phyloP scores from a whole-genome alignment of 1,284 basidiomycete genomes.

The Pholiota adiposa region DNA sequence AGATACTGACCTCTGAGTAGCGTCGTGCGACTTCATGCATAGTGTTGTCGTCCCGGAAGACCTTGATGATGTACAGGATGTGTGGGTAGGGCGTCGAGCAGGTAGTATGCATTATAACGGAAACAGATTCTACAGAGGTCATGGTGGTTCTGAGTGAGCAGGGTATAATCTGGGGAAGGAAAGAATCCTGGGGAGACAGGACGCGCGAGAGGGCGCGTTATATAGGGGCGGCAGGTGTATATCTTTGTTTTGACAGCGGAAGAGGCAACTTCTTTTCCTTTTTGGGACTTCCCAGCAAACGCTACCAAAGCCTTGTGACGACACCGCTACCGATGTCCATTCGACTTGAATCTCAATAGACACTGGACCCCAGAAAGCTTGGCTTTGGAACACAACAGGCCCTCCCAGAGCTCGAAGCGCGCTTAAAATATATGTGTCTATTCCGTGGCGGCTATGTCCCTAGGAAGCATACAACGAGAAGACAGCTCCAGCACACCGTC shows the following conservation, averaged over 20 bases:
- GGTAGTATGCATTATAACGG: constrained; percentile 50
- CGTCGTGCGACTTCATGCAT: constrained; percentile 41
- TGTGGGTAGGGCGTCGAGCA: constrained; percentile 52
- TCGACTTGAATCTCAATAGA: too few relatives aligned
- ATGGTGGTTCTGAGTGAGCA: constrained; percentile 8
- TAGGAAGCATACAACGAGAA: not conserved
- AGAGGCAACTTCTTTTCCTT: constrained; percentile 21
- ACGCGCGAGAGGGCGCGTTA: not conserved
- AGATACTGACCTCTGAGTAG: constrained; percentile 50
- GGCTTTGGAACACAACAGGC: too few relatives aligned
- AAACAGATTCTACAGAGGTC: constrained; percentile 21
- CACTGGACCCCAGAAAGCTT: too few relatives aligned
- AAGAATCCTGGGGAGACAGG: not conserved
- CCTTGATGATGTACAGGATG: constrained; percentile 49
- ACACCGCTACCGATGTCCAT: too few relatives aligned
- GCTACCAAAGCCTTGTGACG: not conserved
- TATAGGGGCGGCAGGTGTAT: constrained; percentile 13
- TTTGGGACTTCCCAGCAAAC: constrained; percentile 7
- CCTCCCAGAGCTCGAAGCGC: too few relatives aligned
- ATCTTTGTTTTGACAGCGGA: constrained; percentile 19
- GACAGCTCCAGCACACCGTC: not conserved
- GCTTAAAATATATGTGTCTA: too few relatives aligned
- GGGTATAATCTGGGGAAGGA: not conserved
- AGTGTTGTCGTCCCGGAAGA: constrained; percentile 36
- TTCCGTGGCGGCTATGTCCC: too few relatives aligned